A percentile compares a stretch with the other conserved stretches of the same genome.
Conservation (phyloP, 192 early-diverging fungal species). For the Linnemannia hyalina region DNA sequence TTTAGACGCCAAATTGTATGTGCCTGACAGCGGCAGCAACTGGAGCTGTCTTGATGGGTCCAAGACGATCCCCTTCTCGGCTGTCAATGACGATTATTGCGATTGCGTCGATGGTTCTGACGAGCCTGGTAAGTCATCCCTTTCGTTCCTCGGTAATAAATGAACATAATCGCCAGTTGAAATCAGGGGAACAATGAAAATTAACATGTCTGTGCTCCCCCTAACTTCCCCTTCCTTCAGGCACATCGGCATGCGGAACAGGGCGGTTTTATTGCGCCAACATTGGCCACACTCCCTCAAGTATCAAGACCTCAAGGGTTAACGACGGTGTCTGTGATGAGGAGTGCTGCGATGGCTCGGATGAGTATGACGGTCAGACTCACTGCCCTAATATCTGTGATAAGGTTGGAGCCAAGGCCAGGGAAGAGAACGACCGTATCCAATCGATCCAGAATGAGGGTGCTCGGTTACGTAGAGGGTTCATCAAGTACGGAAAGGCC, state of each 20-base stretch:
- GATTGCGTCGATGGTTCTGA: constrained; percentile 96
- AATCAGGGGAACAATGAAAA: not conserved
- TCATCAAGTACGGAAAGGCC: constrained; percentile 29
- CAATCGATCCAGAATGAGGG: constrained; percentile 32
- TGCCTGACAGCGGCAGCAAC: constrained; percentile 13
- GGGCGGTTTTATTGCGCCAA: constrained; percentile 88
- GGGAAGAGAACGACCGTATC: constrained; percentile 48
- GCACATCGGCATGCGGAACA: constrained; percentile 92
- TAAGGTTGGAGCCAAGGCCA: constrained; percentile 66
- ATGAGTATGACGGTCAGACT: constrained; percentile 77
- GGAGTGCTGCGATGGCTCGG: constrained; percentile 96
- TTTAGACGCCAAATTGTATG: constrained; percentile 29
- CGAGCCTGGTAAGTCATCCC: constrained; percentile 79
- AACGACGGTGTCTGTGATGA: constrained; percentile 97
- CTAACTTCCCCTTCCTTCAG: constrained; percentile 36
- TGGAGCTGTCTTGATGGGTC: constrained; percentile 86
- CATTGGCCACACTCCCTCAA: constrained; percentile 74
- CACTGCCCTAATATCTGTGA: constrained; percentile 85
- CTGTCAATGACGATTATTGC: constrained; percentile 98
- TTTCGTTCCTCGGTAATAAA: not conserved
- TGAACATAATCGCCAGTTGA: too few relatives aligned
- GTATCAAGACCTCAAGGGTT: constrained; percentile 78
- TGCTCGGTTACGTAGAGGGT: constrained; percentile 28
- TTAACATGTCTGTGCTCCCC: not conserved
- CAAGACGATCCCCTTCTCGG: constrained; percentile 71